Evolutionary conservation across 768 basidiomycete genomes (phyloP).

Genomic region (Calocybe cyanea): DNA sequence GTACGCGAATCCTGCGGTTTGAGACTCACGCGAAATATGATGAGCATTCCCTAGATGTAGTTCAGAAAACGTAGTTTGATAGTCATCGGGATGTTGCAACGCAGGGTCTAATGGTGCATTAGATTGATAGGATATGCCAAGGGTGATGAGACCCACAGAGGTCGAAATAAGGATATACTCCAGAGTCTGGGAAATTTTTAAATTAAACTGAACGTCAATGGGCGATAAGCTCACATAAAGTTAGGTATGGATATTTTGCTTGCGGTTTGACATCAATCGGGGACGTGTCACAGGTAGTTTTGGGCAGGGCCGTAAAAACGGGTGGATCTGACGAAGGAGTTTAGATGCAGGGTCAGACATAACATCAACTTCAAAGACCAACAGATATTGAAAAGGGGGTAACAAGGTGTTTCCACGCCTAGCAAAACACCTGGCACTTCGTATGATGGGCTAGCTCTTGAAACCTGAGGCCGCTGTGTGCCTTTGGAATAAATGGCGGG

Average conservation of each 20-base stretch:
- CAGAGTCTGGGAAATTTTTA: conserved; percentile 24
- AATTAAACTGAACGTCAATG: not conserved
- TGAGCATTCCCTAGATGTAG: not conserved
- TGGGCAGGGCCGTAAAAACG: too few species aligned
- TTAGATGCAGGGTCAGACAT: not conserved
- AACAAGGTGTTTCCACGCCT: conserved; percentile 1
- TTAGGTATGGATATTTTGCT: conserved; percentile 4
- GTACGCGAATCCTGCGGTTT: too few species aligned
- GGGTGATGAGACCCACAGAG: conserved; percentile 15
- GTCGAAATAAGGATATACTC: conserved; percentile 27
- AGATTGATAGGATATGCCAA: not conserved
- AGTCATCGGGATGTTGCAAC: not conserved
- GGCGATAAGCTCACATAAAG: conserved; percentile 5
- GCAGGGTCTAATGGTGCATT: conserved; percentile 3
- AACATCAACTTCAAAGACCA: conserved; percentile 8
- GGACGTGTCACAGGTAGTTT: not conserved
- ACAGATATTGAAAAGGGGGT: conserved; percentile 31
- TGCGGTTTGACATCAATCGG: not conserved
- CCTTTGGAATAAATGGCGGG: conserved; percentile 14
- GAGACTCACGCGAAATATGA: too few species aligned
- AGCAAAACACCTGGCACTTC: not conserved
- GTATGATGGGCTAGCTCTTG: not conserved
- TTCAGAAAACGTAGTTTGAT: not conserved
- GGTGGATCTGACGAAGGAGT: conserved; percentile 1
- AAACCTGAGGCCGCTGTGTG: conserved; percentile 2